Percentiles rank a stretch among this genome's conserved stretches.
Conservation (phyloP, 2,329 filamentous ascomycete species). For the Orbilia brochopaga region DNA sequence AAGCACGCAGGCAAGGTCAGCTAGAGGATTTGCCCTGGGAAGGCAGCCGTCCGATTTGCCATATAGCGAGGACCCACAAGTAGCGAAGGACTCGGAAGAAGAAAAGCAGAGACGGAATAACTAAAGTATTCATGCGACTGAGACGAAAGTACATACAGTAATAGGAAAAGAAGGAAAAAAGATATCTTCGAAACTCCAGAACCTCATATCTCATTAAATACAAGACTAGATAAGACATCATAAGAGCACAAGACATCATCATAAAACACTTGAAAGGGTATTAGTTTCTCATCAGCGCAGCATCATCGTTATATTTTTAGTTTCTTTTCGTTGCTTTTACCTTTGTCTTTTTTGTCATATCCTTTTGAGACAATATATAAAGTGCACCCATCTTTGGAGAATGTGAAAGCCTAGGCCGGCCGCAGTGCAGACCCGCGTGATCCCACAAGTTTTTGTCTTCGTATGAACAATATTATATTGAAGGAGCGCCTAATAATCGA, state of each 20-base stretch:
- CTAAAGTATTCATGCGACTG: background rate
- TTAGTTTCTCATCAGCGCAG: background rate
- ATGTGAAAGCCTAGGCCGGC: no score
- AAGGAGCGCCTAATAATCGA: slow-evolving; percentile 25
- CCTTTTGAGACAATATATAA: no score
- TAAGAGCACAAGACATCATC: background rate
- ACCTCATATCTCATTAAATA: background rate
- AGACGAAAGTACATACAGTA: background rate
- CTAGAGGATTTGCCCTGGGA: no score
- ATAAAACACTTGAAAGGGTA: background rate
- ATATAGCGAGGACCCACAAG: no score
- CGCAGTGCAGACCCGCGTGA: background rate
- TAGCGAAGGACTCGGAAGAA: no score
- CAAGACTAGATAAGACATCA: background rate
- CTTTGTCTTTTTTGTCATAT: background rate
- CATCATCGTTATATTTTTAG: background rate
- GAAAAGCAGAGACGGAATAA: background rate
- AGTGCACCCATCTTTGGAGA: background rate
- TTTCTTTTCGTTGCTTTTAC: background rate
- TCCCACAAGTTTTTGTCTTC: background rate
- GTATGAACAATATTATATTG: background rate
- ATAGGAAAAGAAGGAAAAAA: background rate
- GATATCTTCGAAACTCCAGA: background rate
- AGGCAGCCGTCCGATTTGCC: no score
- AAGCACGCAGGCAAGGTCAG: no score